A percentile compares a stretch with the other conserved stretches of the same genome.
Evolutionary conservation across 2,329 filamentous ascomycete genomes (phyloP).

Genomic region (Macrophomina tecta): DNA sequence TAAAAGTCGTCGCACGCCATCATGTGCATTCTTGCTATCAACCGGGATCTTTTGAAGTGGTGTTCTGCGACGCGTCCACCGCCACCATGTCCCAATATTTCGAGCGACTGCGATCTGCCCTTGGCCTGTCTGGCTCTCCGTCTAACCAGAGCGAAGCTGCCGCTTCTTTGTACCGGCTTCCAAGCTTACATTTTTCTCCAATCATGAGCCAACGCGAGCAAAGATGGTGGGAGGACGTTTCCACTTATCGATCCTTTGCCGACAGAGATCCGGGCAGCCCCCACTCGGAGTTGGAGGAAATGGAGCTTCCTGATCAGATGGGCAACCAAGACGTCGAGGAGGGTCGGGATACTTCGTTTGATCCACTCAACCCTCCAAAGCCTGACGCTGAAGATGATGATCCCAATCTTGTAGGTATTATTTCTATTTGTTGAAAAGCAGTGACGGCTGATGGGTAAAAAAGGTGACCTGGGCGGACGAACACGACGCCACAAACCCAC

Average conservation of each 20-base stretch:
- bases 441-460: background rate
- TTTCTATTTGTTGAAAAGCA: too few species aligned
- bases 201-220: constrained; percentile 2
- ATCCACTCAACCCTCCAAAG: background rate
- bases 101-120: background rate
- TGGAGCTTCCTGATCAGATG: background rate
- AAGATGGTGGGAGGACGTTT: constrained; percentile 12
- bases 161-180: background rate
- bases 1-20: background rate
- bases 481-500: constrained; percentile 27
- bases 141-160: background rate
- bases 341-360: background rate
- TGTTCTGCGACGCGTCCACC: background rate
- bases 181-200: constrained; percentile 1
- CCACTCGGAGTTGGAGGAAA: background rate
- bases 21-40: background rate
- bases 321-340: background rate
- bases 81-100: background rate
- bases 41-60: background rate
- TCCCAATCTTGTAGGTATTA: background rate
- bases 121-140: background rate
- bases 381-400: background rate
- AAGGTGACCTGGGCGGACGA: constrained; percentile 26
- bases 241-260: constrained; percentile 5
- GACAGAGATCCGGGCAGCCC: constrained; percentile 24